These are phyloP conservation scores for Suillus paluster DNA, from an alignment of 768 basidiomycete genomes.

Conservation along the genomic window DNA sequence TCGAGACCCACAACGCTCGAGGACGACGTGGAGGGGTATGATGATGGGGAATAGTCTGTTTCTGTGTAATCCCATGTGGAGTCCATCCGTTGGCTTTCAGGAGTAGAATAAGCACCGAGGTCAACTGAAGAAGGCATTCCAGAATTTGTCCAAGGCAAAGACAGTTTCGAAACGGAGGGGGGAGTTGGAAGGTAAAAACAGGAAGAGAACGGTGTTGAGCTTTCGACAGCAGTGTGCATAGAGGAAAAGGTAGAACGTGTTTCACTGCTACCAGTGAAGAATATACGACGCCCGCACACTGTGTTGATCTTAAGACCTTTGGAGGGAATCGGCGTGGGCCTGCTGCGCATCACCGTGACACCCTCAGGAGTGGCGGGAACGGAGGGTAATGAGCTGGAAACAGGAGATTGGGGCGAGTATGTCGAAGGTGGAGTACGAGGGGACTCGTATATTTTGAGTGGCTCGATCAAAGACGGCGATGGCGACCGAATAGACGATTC, in stretches of 20 bases:
- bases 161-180: conserved; percentile 42
- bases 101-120: conserved; percentile 43
- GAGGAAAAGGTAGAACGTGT: conserved; percentile 55
- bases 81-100: conserved; percentile 56
- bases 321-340: conserved; percentile 37
- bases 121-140: conserved; percentile 44
- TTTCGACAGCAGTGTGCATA: conserved; percentile 79
- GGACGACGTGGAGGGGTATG: conserved; percentile 48
- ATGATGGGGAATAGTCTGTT: conserved; percentile 51
- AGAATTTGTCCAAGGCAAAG: conserved; percentile 35
- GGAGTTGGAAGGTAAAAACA: conserved; percentile 58
- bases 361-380: conserved; percentile 63
- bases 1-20: conserved; percentile 38
- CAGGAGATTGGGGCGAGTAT: conserved; percentile 52
- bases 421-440: conserved; percentile 55
- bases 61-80: conserved; percentile 52
- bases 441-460: conserved; percentile 48
- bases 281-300: conserved; percentile 38
- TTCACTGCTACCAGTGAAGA: conserved; percentile 46
- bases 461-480: conserved; percentile 41
- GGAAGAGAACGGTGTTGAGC: conserved; percentile 58
- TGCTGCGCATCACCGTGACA: conserved; percentile 43
- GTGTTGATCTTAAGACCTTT: conserved; percentile 68
- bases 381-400: conserved; percentile 46
- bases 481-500: conserved; percentile 56